Conservation (phyloP, 257 asterid species). For the Solanum okadae region DNA sequence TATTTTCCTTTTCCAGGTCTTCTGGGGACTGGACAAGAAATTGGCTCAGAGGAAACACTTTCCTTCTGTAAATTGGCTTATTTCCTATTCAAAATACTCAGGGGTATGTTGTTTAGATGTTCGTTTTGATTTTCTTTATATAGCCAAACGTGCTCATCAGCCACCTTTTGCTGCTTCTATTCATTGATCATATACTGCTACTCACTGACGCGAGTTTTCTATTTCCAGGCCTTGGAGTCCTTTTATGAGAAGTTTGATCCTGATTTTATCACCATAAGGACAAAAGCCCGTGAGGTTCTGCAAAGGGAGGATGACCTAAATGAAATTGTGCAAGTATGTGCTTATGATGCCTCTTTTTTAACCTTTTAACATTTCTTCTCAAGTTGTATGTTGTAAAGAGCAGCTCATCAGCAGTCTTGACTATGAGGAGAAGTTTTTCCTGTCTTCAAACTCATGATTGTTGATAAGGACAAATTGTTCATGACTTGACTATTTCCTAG, state of each 20-base stretch:
- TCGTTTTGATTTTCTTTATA: background rate
- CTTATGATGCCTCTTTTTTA: background rate
- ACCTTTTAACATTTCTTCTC: background rate
- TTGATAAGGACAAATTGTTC: background rate
- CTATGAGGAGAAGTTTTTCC: background rate
- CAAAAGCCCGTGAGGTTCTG: slow-evolving; percentile 97
- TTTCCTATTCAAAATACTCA: slow-evolving; percentile 91
- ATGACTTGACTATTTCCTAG: background rate
- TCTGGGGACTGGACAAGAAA: slow-evolving; percentile 99
- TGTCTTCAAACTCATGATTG: background rate
- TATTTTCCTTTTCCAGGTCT: slow-evolving; percentile 44
- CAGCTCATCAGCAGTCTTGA: background rate
- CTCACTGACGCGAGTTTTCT: slow-evolving; percentile 29
- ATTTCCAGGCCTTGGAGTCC: slow-evolving; percentile 83
- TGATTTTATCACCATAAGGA: slow-evolving; percentile 88
- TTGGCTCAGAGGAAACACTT: slow-evolving; percentile 95
- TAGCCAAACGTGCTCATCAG: background rate
- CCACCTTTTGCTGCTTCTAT: background rate
- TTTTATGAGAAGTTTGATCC: slow-evolving; percentile 93
- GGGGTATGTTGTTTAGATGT: slow-evolving; percentile 39
- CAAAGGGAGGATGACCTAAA: slow-evolving; percentile 94
- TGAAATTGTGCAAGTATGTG: slow-evolving; percentile 38
- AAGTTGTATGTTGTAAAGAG: background rate
- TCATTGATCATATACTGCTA: background rate
- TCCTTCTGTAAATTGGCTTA: slow-evolving; percentile 98